Conservation (phyloP, 2,329 filamentous ascomycete genomes). For the Macrophomina pseudophaseolina region DNA sequence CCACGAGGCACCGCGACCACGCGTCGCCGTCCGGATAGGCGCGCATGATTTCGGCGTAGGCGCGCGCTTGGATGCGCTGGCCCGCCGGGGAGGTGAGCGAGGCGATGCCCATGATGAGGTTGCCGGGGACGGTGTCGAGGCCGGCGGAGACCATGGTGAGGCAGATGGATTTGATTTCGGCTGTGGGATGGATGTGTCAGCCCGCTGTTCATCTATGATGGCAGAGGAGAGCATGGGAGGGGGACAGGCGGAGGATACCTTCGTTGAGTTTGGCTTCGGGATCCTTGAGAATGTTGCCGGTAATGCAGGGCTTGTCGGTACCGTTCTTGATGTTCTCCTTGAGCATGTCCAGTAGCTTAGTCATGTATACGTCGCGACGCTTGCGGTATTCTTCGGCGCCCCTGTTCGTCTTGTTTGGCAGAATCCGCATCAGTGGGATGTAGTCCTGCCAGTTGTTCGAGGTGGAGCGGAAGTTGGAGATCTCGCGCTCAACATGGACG, state of each 20-base stretch:
- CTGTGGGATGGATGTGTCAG: constrained; percentile 45
- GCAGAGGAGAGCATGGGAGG: no score
- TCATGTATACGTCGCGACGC: constrained; percentile 71
- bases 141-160: constrained; percentile 82
- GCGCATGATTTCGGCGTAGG: constrained; percentile 71
- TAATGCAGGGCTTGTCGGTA: constrained; percentile 71
- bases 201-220: no score
- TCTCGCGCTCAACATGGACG: constrained; percentile 73
- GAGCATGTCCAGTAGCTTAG: constrained; percentile 62
- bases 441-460: constrained; percentile 88
- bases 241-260: constrained; percentile 45
- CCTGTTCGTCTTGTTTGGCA: constrained; percentile 65
- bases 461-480: constrained; percentile 77
- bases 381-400: constrained; percentile 66
- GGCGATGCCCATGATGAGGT: constrained; percentile 79
- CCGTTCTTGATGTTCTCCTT: constrained; percentile 66
- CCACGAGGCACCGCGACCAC: constrained; percentile 74
- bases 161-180: constrained; percentile 79
- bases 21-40: constrained; percentile 75
- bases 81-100: constrained; percentile 72
- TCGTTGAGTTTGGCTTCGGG: constrained; percentile 72
- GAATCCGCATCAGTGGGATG: constrained; percentile 73
- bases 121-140: constrained; percentile 80
- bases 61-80: constrained; percentile 71
- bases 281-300: constrained; percentile 72